phyloP scores from a whole-genome alignment of 495 filamentous ascomycete species.

The Daldinia loculata region DNA sequence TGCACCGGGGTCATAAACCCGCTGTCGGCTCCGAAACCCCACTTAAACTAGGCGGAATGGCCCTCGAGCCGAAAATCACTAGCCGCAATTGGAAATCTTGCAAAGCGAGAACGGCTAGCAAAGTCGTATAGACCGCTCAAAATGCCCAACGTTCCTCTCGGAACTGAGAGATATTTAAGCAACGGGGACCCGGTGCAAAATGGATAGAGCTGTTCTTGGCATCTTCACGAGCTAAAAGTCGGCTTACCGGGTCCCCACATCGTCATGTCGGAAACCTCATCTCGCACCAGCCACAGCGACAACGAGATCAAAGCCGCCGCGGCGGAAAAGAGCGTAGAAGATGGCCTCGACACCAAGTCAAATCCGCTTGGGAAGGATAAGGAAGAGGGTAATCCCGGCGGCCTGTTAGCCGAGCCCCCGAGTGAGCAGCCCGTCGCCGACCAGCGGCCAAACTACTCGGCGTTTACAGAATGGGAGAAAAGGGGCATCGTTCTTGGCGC shows the following conservation, averaged over 20 bases:
- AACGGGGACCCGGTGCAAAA: slow-evolving; percentile 1
- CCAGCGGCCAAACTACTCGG: slow-evolving; percentile 52
- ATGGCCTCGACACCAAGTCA: slow-evolving; percentile 18
- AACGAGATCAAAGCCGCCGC: slow-evolving; percentile 6
- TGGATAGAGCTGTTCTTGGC: background rate
- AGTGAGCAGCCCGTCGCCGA: slow-evolving; percentile 33
- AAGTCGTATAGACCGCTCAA: slow-evolving; percentile 8
- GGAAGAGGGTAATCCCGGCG: slow-evolving; percentile 1
- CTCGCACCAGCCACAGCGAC: slow-evolving; percentile 9
- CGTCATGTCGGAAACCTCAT: slow-evolving; percentile 35
- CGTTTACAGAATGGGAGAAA: slow-evolving; percentile 66
- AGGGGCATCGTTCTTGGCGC: slow-evolving; percentile 68
- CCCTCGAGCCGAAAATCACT: background rate
- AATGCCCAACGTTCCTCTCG: background rate
- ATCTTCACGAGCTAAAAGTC: background rate
- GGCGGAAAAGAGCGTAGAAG: slow-evolving; percentile 21
- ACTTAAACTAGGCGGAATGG: background rate
- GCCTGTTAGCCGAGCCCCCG: slow-evolving; percentile 23
- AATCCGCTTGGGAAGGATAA: slow-evolving; percentile 9
- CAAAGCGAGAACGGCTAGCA: slow-evolving; percentile 36
- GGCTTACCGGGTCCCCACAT: background rate
- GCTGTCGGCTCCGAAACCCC: slow-evolving; percentile 31
- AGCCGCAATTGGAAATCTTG: slow-evolving; percentile 5
- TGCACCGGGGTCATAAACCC: background rate
- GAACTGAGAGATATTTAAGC: slow-evolving; percentile 13